phyloP scores from a whole-genome alignment of 2,329 filamentous ascomycete species.

The Trichoderma polysporum region DNA sequence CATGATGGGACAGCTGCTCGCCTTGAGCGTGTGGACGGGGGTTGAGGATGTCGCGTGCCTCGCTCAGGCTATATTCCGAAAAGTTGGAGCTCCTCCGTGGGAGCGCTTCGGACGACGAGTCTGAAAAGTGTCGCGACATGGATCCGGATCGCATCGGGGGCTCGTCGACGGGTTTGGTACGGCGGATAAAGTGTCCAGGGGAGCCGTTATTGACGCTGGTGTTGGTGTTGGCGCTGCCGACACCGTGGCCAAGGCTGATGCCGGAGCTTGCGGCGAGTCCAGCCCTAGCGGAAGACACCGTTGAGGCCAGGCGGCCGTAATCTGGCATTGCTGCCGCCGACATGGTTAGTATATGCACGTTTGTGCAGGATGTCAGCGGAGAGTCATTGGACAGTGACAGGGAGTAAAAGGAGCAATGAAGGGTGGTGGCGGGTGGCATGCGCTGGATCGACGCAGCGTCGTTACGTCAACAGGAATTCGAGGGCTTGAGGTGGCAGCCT shows the following conservation, averaged over 20 bases:
- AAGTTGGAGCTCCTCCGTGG: constrained; percentile 74
- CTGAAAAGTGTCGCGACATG: constrained; percentile 26
- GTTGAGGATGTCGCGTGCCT: constrained; percentile 68
- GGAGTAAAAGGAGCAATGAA: constrained; percentile 4
- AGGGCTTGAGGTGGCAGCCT: neutral
- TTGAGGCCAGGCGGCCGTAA: constrained; percentile 22
- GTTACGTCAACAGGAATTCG: constrained; percentile 22
- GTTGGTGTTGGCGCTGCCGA: neutral
- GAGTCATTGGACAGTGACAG: constrained; percentile 1
- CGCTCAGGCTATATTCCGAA: constrained; percentile 71
- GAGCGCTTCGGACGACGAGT: constrained; percentile 31
- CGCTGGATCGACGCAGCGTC: neutral
- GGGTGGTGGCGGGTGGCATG: neutral
- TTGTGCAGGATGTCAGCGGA: constrained; percentile 10
- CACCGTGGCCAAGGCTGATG: constrained; percentile 8
- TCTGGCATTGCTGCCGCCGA: constrained; percentile 24
- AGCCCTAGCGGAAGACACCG: constrained; percentile 1
- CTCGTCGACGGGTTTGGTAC: constrained; percentile 43
- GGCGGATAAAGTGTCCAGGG: constrained; percentile 42
- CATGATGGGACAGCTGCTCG: constrained; percentile 42
- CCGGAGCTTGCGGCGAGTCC: constrained; percentile 18
- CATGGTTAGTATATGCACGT: constrained; percentile 13
- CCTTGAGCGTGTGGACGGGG: constrained; percentile 38
- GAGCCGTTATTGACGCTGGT: constrained; percentile 6
- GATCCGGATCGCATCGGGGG: constrained; percentile 26